A percentile compares a stretch with the other conserved stretches of the same genome.
Conservation (phyloP, 179 eudicot genomes). For the Nepenthes alata region DNA sequence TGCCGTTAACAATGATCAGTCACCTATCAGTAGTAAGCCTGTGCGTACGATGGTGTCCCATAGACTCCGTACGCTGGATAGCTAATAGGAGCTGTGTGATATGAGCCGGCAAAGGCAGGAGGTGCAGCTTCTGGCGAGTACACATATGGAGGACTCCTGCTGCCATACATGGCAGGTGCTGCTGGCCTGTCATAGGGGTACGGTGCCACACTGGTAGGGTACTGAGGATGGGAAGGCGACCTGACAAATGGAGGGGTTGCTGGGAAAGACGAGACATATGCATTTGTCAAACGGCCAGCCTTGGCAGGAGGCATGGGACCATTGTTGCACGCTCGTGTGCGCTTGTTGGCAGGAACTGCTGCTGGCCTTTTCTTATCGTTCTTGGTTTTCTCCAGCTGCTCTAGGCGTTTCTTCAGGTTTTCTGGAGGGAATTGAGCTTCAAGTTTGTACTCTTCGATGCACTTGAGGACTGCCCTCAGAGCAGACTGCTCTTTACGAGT, state of each 20-base stretch:
- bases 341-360: conserved; percentile 68
- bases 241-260: conserved; percentile 49
- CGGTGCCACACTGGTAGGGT: conserved; percentile 44
- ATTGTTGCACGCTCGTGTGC: conserved; percentile 69
- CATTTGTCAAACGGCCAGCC: conserved; percentile 90
- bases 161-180: conserved; percentile 46
- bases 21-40: conserved; percentile 74
- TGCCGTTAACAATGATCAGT: conserved; percentile 32
- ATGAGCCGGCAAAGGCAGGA: conserved; percentile 43
- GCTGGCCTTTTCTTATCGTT: conserved; percentile 64
- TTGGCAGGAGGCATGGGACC: conserved; percentile 99
- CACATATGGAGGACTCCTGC: conserved; percentile 56
- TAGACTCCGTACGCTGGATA: conserved; percentile 68
- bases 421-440: conserved; percentile 76
- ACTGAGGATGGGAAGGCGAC: conserved; percentile 75
- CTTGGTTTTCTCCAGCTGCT: conserved; percentile 78
- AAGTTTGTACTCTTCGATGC: conserved; percentile 95
- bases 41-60: conserved; percentile 56
- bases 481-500: conserved; percentile 97
- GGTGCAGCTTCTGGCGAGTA: conserved; percentile 82
- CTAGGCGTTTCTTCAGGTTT: conserved; percentile 75
- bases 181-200: conserved; percentile 33
- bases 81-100: conserved; percentile 51
- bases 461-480: conserved; percentile 78
- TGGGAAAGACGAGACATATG: conserved; percentile 90